Conservation (phyloP, 495 filamentous ascomycete species). For the Annulohypoxylon nitens region DNA sequence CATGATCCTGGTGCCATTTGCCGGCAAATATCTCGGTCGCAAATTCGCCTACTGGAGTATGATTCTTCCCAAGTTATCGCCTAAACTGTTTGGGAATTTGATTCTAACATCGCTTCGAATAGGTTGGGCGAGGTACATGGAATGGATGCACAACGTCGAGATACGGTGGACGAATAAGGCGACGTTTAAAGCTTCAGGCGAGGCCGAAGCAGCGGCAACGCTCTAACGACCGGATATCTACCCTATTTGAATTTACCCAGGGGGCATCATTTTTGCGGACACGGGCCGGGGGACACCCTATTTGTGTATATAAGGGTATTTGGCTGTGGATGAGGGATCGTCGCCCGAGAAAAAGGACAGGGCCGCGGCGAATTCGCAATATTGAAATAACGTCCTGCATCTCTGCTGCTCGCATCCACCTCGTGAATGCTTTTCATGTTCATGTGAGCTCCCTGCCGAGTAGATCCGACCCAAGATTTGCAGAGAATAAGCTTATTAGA, state of each 20-base stretch:
- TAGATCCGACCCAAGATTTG: slow-evolving; percentile 2
- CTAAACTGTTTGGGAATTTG: background rate
- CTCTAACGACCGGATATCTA: slow-evolving; percentile 58
- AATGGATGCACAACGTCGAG: slow-evolving; percentile 68
- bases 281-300: slow-evolving; percentile 26
- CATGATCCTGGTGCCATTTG: slow-evolving; percentile 92
- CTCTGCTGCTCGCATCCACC: slow-evolving; percentile 1
- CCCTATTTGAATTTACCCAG: slow-evolving; percentile 8
- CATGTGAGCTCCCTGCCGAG: background rate
- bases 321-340: slow-evolving; percentile 16
- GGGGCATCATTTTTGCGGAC: slow-evolving; percentile 12
- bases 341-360: background rate
- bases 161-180: slow-evolving; percentile 64
- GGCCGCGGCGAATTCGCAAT: background rate
- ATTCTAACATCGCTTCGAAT: slow-evolving; percentile 22
- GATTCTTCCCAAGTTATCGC: slow-evolving; percentile 38
- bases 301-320: slow-evolving; percentile 38
- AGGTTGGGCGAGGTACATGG: slow-evolving; percentile 71
- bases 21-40: slow-evolving; percentile 92
- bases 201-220: slow-evolving; percentile 75
- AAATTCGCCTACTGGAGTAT: slow-evolving; percentile 97
- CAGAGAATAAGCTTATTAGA: slow-evolving; percentile 7
- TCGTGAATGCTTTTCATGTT: slow-evolving; percentile 3
- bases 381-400: slow-evolving; percentile 4
- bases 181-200: slow-evolving; percentile 75